A percentile compares a stretch with the other conserved stretches of the same genome.
Evolutionary conservation across 108 stramenopile species (phyloP).

Genomic region (Cyclotella sp.): DNA sequence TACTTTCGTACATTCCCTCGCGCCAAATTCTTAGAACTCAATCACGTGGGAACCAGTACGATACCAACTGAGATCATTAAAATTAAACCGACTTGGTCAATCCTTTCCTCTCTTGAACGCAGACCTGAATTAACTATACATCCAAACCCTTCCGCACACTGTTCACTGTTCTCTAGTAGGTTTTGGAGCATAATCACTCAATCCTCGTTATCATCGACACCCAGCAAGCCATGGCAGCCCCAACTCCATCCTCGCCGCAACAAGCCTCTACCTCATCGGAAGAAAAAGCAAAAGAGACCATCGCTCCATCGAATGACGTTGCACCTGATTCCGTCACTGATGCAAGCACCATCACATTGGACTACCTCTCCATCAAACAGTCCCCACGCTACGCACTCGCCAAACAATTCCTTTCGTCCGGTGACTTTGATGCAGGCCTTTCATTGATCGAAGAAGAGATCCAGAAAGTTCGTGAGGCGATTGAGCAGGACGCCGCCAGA

Average conservation of each 20-base stretch:
- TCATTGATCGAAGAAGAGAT: conserved; percentile 4
- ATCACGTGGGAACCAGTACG: too few species aligned
- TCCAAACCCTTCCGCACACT: too few species aligned
- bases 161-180: too few species aligned
- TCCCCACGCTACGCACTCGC: conserved; percentile 53
- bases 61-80: too few species aligned
- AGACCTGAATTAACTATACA: too few species aligned
- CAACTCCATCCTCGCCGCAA: conserved; percentile 32
- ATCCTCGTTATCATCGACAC: too few species aligned
- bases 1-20: too few species aligned
- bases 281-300: background rate
- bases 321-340: background rate
- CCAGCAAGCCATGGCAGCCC: conserved; percentile 31
- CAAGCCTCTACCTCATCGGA: conserved; percentile 6
- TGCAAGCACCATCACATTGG: background rate
- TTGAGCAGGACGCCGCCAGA: background rate
- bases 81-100: too few species aligned
- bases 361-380: conserved; percentile 35
- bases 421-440: conserved; percentile 67
- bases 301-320: background rate
- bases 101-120: too few species aligned
- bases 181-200: too few species aligned
- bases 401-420: conserved; percentile 56
- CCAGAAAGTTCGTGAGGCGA: background rate
- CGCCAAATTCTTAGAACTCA: too few species aligned